Conservation (phyloP, 2,329 filamentous ascomycete species). For the Microcera coccophila region DNA sequence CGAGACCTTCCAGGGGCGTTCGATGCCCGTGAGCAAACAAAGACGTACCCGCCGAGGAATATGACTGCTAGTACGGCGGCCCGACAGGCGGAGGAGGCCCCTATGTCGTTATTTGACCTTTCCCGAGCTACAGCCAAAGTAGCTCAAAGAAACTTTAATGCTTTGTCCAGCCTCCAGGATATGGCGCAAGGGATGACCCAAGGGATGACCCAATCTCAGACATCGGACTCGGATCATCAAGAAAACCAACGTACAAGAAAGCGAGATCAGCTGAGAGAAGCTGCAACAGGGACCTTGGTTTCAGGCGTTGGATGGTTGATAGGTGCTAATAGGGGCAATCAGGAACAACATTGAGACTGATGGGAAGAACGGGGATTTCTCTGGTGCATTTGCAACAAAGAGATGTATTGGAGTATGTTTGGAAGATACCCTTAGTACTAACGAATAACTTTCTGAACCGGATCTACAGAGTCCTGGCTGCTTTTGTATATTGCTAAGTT, state of each 20-base stretch:
- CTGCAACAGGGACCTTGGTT: conserved; percentile 62
- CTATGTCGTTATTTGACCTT: conserved; percentile 63
- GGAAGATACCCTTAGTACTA: too few species aligned
- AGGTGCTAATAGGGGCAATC: conserved; percentile 44
- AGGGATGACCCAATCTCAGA: conserved; percentile 8
- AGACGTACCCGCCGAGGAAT: conserved; percentile 29
- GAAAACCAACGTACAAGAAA: conserved; percentile 52
- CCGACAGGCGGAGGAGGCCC: conserved; percentile 50
- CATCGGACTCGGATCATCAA: conserved; percentile 22
- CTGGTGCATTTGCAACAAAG: too few species aligned
- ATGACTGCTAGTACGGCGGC: conserved; percentile 33
- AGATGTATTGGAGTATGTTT: too few species aligned
- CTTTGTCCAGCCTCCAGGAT: conserved; percentile 49
- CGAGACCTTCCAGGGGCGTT: conserved; percentile 56
- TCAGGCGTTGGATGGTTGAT: conserved; percentile 66
- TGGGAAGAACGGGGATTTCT: too few species aligned
- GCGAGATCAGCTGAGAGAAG: conserved; percentile 66
- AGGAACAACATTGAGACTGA: conserved; percentile 2
- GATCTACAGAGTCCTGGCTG: too few species aligned
- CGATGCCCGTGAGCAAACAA: conserved; percentile 28
- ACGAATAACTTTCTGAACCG: too few species aligned
- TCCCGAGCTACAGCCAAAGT: conserved; percentile 57
- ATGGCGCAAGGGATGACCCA: conserved; percentile 14
- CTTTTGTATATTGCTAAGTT: too few species aligned
- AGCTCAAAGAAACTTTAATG: conserved; percentile 56